A percentile compares a stretch with the other conserved stretches of the same genome.
phyloP scores from a whole-genome alignment of 371 early-diverging fungal species.

The Amoeboaphelidium occidentale region DNA sequence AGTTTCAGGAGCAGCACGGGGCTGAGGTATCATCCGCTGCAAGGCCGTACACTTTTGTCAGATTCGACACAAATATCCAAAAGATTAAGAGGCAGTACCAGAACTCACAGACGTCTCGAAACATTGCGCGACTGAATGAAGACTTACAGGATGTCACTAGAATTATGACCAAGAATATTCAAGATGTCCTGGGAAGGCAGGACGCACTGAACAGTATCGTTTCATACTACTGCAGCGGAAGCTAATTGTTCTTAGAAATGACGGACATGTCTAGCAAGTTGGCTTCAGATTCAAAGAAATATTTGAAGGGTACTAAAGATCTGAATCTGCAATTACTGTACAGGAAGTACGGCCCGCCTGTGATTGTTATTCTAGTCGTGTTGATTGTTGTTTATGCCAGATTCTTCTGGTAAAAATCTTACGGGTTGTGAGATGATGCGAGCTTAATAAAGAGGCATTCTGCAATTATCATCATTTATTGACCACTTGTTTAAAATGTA shows the following conservation, averaged over 20 bases:
- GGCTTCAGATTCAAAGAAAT: constrained; percentile 36
- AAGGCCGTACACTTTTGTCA: constrained; percentile 86
- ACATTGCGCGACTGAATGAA: constrained; percentile 74
- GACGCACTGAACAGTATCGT: constrained; percentile 43
- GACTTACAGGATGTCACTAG: constrained; percentile 83
- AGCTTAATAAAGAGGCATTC: too few relatives aligned
- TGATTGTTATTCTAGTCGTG: constrained; percentile 42
- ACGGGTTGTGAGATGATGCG: too few relatives aligned
- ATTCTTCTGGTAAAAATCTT: constrained; percentile 17
- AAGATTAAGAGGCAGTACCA: constrained; percentile 84
- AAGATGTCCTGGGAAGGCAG: constrained; percentile 80
- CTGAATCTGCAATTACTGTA: constrained; percentile 64
- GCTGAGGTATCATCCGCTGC: constrained; percentile 56
- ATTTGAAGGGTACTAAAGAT: constrained; percentile 46
- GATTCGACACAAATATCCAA: constrained; percentile 90
- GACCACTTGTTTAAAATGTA: too few relatives aligned
- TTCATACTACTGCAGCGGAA: not conserved
- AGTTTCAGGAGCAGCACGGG: constrained; percentile 77
- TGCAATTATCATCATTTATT: too few relatives aligned
- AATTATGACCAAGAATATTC: constrained; percentile 94
- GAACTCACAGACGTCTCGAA: constrained; percentile 74
- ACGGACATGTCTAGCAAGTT: constrained; percentile 29
- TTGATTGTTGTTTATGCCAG: constrained; percentile 51
- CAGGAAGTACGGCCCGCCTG: constrained; percentile 86
- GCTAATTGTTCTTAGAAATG: constrained; percentile 20